phyloP scores from a whole-genome alignment of 805 yeast species.

The Wickerhamiella parazyma region DNA sequence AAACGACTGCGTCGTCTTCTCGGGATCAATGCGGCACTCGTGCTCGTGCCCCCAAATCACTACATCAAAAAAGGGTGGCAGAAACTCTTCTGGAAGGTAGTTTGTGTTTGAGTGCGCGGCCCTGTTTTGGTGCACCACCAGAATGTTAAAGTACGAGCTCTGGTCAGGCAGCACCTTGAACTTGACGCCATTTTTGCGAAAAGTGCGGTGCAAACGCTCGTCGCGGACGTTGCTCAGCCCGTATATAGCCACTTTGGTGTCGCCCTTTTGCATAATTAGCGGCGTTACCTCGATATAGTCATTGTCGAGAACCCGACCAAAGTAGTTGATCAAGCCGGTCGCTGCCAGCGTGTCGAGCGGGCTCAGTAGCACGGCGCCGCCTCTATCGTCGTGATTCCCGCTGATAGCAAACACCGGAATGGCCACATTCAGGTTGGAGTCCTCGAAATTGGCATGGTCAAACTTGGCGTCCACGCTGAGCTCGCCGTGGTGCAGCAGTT shows the following conservation, averaged over 20 bases:
- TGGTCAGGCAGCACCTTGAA: slow-evolving; percentile 56
- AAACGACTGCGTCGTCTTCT: slow-evolving; percentile 40
- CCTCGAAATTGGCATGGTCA: slow-evolving; percentile 72
- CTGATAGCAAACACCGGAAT: slow-evolving; percentile 85
- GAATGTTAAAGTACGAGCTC: slow-evolving; percentile 67
- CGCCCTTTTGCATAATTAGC: slow-evolving; percentile 66
- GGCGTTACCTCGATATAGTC: slow-evolving; percentile 68
- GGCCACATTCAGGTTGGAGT: slow-evolving; percentile 76
- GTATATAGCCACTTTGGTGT: slow-evolving; percentile 68
- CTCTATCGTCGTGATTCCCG: slow-evolving; percentile 95
- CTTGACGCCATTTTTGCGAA: slow-evolving; percentile 65
- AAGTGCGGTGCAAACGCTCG: slow-evolving; percentile 70
- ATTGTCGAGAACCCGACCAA: slow-evolving; percentile 66
- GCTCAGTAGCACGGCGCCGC: slow-evolving; percentile 59
- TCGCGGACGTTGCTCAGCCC: slow-evolving; percentile 85
- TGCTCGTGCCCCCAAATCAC: slow-evolving; percentile 98
- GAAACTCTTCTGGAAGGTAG: slow-evolving; percentile 68
- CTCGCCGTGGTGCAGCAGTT: slow-evolving; percentile 65
- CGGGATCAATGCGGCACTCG: slow-evolving; percentile 69
- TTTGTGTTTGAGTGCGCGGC: slow-evolving; percentile 66
- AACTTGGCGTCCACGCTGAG: slow-evolving; percentile 40
- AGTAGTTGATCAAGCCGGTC: slow-evolving; percentile 75
- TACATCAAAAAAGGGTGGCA: slow-evolving; percentile 71
- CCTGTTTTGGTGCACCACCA: slow-evolving; percentile 86
- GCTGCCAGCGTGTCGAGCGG: slow-evolving; percentile 78